Evolutionary conservation across 2,329 filamentous ascomycete genomes (phyloP), one percentile per base, ranked within the genome.

Genomic region (Pseudocercospora vitis): DNA sequence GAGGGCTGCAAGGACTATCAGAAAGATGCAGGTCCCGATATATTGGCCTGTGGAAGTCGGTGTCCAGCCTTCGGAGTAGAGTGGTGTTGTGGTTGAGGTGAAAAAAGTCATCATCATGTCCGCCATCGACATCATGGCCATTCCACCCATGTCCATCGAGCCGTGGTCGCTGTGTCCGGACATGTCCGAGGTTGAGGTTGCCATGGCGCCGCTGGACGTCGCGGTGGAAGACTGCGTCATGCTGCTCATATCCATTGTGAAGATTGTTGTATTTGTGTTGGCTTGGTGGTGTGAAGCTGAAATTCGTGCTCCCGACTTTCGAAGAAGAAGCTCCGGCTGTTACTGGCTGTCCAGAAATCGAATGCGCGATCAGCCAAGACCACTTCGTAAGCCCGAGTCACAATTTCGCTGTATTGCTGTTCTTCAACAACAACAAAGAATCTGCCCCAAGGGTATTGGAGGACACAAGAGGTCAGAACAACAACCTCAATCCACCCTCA

Each of bases 1-100:
- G 40, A 86, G 64, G 54, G 84, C 77, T 52, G 85, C 83, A 44
- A 96, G 83, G 37, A 86, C 62, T 68, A 95, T 85, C 52, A 96
- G 80, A 74, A 96, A 96, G 71, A 96, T 87, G 76, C 91, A 94
- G 21, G 90, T 94, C 48, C 84, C 91, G 1, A 88, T 89, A 72
- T 96, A 96, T 58, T 81, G 75, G 61, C 86, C 88, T 4, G 78
- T 74, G 40, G 74, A 84, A 26, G 67, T 72, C 7, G 91, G 91
- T 1, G 86, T 86, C 89, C 90, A 96, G 52, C 76, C 68, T 26
- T 73, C 69, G 11, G 88, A 85, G 74, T 79, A 89, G 32, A 89
- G 77, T 3, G 85, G 77, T 1, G 85, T 88, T 28, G 66, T 68
- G 18, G 80, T 80, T 44, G 75, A 73, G 58, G 79, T 81, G 68